Evolutionary conservation across 352 stramenopile genomes (phyloP).

Genomic region (Globisporangium camurandrum): DNA sequence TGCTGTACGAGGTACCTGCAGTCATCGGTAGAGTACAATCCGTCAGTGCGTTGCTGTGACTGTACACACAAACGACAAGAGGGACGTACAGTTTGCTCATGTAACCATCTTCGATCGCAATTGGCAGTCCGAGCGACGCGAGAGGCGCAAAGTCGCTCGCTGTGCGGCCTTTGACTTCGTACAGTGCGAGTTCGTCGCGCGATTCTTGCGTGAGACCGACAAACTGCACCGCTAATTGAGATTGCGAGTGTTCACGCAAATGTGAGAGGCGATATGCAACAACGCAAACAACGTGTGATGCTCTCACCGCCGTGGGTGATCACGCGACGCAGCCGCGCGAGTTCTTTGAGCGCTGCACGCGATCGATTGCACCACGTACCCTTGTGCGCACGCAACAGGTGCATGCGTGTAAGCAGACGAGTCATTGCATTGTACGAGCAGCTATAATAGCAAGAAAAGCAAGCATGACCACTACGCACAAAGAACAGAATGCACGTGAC

Average conservation of each 20-base stretch:
- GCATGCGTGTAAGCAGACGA: too few relatives aligned
- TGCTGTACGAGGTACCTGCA: constrained; percentile 57
- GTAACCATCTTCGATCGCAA: constrained; percentile 61
- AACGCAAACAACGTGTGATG: neutral
- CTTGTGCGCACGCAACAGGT: too few relatives aligned
- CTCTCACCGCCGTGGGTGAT: constrained; percentile 25
- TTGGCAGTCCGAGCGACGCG: constrained; percentile 38
- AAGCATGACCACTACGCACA: too few relatives aligned
- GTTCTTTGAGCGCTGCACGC: constrained; percentile 35
- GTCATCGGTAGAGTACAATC: neutral
- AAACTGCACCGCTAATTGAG: constrained; percentile 37
- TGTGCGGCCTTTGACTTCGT: constrained; percentile 42
- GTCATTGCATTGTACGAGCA: too few relatives aligned
- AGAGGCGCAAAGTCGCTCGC: constrained; percentile 54
- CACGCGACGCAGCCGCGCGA: constrained; percentile 30
- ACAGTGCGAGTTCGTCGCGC: constrained; percentile 50
- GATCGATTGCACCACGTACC: constrained; percentile 59
- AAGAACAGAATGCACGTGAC: constrained; percentile 77
- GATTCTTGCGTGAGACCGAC: constrained; percentile 64
- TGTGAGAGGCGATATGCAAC: neutral
- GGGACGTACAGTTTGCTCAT: constrained; percentile 55
- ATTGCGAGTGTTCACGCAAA: neutral
- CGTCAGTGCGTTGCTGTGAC: neutral
- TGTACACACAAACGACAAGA: neutral
- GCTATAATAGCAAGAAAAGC: too few relatives aligned